Conservation (phyloP, 2,329 filamentous ascomycete species). For the Chrysoporthe austroafricana region DNA sequence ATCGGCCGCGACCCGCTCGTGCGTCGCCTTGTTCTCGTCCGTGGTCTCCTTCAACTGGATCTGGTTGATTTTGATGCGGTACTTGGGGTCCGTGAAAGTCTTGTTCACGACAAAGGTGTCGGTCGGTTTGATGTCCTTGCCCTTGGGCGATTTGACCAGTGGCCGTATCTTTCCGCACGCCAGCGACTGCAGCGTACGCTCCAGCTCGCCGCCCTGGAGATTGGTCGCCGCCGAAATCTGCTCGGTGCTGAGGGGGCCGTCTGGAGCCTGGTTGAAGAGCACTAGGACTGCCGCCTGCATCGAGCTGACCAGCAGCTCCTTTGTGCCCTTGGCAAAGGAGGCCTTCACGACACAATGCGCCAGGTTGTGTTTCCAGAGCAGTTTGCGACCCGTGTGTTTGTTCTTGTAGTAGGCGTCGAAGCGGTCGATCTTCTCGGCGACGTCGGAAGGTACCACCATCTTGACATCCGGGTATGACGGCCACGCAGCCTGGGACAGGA, state of each 20-base stretch:
- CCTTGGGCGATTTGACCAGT: constrained; percentile 81
- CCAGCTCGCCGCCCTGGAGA: constrained; percentile 76
- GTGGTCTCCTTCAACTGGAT: constrained; percentile 96
- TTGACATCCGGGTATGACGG: constrained; percentile 80
- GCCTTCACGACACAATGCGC: constrained; percentile 87
- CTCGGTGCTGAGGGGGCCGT: constrained; percentile 71
- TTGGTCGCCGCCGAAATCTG: constrained; percentile 77
- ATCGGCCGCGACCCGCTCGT: constrained; percentile 86
- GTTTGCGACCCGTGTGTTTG: constrained; percentile 85
- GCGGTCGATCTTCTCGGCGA: constrained; percentile 74
- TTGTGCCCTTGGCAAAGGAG: constrained; percentile 75
- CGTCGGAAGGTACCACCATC: constrained; percentile 71
- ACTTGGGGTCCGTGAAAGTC: constrained; percentile 77
- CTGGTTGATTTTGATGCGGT: constrained; percentile 97
- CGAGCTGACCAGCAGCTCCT: constrained; percentile 88
- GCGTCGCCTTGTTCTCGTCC: constrained; percentile 91
- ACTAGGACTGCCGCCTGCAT: constrained; percentile 92
- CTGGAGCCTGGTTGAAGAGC: constrained; percentile 77
- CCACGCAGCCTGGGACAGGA: constrained; percentile 92
- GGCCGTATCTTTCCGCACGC: constrained; percentile 89
- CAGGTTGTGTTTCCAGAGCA: constrained; percentile 93
- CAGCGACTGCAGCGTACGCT: constrained; percentile 90
- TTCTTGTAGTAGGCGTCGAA: constrained; percentile 86
- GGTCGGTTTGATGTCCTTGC: constrained; percentile 74
- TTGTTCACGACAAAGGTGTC: constrained; percentile 87